Conservation (phyloP, 495 filamentous ascomycete genomes). For the Aspergillus baeticus region DNA sequence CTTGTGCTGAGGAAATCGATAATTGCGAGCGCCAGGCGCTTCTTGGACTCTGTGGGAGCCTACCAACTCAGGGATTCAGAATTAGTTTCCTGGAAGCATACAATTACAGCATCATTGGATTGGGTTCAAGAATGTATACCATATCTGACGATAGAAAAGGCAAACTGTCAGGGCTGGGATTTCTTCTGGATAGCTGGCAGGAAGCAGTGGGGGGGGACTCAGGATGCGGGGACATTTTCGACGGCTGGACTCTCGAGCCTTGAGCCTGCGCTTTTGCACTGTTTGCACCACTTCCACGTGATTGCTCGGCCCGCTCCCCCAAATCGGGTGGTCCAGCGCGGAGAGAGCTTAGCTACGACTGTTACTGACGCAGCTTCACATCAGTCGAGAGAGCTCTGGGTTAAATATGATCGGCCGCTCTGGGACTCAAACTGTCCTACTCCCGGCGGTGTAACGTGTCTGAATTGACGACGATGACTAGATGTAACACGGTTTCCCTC, state of each 20-base stretch:
- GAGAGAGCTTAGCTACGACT: slow-evolving; percentile 6
- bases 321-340: slow-evolving; percentile 1
- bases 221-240: slow-evolving; percentile 11
- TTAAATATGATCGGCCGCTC: slow-evolving; percentile 21
- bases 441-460: slow-evolving; percentile 19
- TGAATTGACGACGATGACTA: slow-evolving; percentile 36
- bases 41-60: slow-evolving; percentile 72
- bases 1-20: slow-evolving; percentile 90
- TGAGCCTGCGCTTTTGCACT: slow-evolving; percentile 13
- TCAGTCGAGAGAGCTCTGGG: slow-evolving; percentile 3
- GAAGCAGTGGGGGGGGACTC: slow-evolving; percentile 11
- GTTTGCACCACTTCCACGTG: slow-evolving; percentile 13
- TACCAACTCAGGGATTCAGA: slow-evolving; percentile 9
- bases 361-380: not conserved
- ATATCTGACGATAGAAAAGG: not conserved
- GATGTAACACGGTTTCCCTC: slow-evolving; percentile 34
- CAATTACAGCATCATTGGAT: too few species aligned
- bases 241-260: not conserved
- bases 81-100: not conserved
- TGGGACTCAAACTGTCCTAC: slow-evolving; percentile 20
- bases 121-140: slow-evolving; percentile 1
- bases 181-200: slow-evolving; percentile 3
- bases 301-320: not conserved
- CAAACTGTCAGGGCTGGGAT: not conserved
- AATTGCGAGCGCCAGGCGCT: slow-evolving; percentile 94